phyloP scores from a whole-genome alignment of 192 early-diverging fungal genomes.

The Mortierella antarctica region DNA sequence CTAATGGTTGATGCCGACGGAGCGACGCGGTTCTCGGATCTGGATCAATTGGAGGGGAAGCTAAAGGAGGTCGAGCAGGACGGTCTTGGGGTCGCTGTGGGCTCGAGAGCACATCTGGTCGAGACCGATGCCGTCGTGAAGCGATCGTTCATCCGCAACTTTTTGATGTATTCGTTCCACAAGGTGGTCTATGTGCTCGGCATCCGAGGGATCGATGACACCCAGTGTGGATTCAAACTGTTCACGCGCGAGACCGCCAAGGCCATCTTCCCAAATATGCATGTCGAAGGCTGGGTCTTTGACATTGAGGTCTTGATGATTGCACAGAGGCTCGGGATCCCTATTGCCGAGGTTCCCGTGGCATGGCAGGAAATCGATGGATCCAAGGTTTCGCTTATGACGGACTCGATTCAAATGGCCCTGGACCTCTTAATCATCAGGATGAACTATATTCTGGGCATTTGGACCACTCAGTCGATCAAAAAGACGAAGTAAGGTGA shows the following conservation, averaged over 20 bases:
- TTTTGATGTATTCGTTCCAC: conserved; percentile 97
- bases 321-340: conserved; percentile 75
- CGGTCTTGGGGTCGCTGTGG: conserved; percentile 80
- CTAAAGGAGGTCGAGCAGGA: conserved; percentile 55
- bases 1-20: conserved; percentile 98
- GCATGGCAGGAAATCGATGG: conserved; percentile 98
- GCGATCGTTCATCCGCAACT: conserved; percentile 91
- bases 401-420: conserved; percentile 92
- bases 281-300: conserved; percentile 98
- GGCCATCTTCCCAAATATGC: conserved; percentile 88
- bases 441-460: conserved; percentile 83
- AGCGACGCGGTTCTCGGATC: conserved; percentile 91
- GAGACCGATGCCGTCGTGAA: conserved; percentile 85
- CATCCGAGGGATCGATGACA: conserved; percentile 89
- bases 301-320: conserved; percentile 95
- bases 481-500: neutral
- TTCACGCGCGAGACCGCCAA: conserved; percentile 83
- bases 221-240: conserved; percentile 98
- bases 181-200: conserved; percentile 88
- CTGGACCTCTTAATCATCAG: conserved; percentile 89
- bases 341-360: conserved; percentile 90
- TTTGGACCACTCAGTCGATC: conserved; percentile 68
- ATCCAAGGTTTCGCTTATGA: conserved; percentile 88
- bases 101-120: conserved; percentile 94
- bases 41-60: conserved; percentile 67